These are phyloP conservation scores for Metarhizium anisopliae DNA, from an alignment of 2,329 filamentous ascomycete species.

Conservation along the genomic window DNA sequence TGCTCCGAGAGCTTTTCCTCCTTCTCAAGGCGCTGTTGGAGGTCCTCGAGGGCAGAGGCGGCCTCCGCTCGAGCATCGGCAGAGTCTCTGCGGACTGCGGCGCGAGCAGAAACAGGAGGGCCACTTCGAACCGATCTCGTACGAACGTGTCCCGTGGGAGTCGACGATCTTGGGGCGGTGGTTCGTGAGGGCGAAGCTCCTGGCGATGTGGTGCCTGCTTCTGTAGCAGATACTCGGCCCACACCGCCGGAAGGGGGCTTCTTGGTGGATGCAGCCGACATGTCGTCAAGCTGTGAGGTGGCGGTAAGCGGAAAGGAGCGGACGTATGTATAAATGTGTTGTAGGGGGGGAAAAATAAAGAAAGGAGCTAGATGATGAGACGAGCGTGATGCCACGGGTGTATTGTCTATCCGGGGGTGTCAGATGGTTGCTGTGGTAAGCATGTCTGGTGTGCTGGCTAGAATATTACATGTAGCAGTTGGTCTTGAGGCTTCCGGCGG, in stretches of 20 bases:
- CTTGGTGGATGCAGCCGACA: constrained; percentile 47
- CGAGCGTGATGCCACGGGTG: background rate
- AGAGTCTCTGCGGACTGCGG: constrained; percentile 50
- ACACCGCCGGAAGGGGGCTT: constrained; percentile 41
- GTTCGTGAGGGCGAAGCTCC: constrained; percentile 29
- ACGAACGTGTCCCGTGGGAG: constrained; percentile 35
- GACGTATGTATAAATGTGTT: background rate
- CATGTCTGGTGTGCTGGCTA: background rate
- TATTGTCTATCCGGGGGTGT: background rate
- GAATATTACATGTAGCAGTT: too few relatives aligned
- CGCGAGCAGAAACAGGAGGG: constrained; percentile 65
- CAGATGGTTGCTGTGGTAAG: background rate
- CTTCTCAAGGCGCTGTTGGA: constrained; percentile 73
- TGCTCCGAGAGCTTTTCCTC: constrained; percentile 72
- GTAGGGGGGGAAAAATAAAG: background rate
- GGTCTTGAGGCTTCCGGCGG: background rate
- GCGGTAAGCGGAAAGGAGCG: background rate
- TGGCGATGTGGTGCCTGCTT: constrained; percentile 22
- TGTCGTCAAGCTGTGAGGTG: constrained; percentile 17
- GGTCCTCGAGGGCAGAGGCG: constrained; percentile 69
- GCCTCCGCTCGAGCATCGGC: constrained; percentile 73
- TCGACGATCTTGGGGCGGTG: constrained; percentile 34
- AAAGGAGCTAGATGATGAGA: background rate
- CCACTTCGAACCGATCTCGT: constrained; percentile 57
- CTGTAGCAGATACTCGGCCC: constrained; percentile 34